A percentile compares a stretch with the other conserved stretches of the same genome.
These are phyloP conservation scores for Mortierella sp. DNA, from an alignment of 371 early-diverging fungal genomes.

Conservation along the genomic window DNA sequence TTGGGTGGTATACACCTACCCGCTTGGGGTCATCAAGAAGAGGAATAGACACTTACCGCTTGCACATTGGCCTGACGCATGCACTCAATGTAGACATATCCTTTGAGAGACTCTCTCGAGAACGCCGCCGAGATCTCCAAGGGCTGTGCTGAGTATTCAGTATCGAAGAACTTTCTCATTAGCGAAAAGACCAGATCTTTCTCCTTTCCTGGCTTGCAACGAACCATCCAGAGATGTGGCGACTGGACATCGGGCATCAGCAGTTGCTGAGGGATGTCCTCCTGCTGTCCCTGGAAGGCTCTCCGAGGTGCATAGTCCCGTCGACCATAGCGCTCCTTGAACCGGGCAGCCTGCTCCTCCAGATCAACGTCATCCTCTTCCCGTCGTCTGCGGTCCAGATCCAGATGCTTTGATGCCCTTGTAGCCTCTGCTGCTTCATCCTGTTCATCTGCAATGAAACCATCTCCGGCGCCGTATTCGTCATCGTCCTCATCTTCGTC, in stretches of 20 bases:
- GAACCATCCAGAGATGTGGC: constrained; percentile 95
- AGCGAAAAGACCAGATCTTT: constrained; percentile 85
- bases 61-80: constrained; percentile 86
- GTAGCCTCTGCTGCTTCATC: constrained; percentile 75
- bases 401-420: constrained; percentile 63
- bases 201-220: constrained; percentile 94
- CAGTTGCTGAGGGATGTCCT: constrained; percentile 81
- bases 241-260: constrained; percentile 90
- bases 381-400: constrained; percentile 76
- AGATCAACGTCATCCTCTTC: constrained; percentile 83
- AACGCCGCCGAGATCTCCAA: constrained; percentile 85
- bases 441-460: constrained; percentile 78
- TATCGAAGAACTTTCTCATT: constrained; percentile 83
- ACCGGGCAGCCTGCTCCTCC: constrained; percentile 84
- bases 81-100: constrained; percentile 98
- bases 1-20: no score
- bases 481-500: constrained; percentile 81
- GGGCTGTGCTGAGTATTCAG: constrained; percentile 68
- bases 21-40: no score
- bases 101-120: constrained; percentile 90
- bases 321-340: constrained; percentile 84
- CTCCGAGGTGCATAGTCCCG: constrained; percentile 60
- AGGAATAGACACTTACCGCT: constrained; percentile 63
- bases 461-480: constrained; percentile 78
- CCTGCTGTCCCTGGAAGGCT: constrained; percentile 68